Conservation (phyloP, 2,329 filamentous ascomycete genomes). For the Pseudocercospora vitis region DNA sequence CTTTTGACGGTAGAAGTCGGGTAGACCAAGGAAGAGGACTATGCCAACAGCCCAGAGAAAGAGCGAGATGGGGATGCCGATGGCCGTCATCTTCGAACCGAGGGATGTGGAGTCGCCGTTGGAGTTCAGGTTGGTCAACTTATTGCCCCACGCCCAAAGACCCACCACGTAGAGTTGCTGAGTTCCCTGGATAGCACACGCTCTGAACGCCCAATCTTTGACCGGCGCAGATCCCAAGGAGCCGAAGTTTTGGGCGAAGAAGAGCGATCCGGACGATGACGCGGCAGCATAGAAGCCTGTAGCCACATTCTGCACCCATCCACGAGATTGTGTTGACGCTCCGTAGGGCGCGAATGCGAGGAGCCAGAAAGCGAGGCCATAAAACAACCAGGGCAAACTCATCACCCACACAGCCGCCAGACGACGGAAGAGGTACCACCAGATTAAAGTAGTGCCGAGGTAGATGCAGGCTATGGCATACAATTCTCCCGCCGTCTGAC, state of each 20-base stretch:
- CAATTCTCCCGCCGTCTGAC: conserved; percentile 58
- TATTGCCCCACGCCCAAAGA: conserved; percentile 67
- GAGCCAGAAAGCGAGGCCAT: conserved; percentile 62
- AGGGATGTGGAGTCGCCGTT: conserved; percentile 41
- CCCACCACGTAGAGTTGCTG: conserved; percentile 66
- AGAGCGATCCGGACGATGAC: conserved; percentile 63
- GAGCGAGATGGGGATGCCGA: conserved; percentile 59
- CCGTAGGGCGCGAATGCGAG: conserved; percentile 63
- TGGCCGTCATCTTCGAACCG: conserved; percentile 43
- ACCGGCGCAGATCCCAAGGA: conserved; percentile 55
- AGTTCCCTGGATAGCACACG: conserved; percentile 65
- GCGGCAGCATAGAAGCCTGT: conserved; percentile 63
- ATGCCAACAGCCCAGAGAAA: conserved; percentile 59
- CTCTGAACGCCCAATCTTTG: conserved; percentile 66
- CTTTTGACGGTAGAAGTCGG: conserved; percentile 64
- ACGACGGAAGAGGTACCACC: conserved; percentile 63
- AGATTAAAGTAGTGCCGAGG: conserved; percentile 57
- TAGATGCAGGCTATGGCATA: conserved; percentile 63
- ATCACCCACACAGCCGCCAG: conserved; percentile 59
- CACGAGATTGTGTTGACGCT: conserved; percentile 41
- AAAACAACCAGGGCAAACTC: conserved; percentile 63
- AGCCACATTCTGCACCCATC: conserved; percentile 61
- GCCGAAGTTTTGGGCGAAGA: conserved; percentile 66
- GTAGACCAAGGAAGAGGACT: conserved; percentile 61
- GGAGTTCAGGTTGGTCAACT: conserved; percentile 49